Evolutionary conservation across 2,329 filamentous ascomycete species (phyloP).

Genomic region (Nemania sp.): DNA sequence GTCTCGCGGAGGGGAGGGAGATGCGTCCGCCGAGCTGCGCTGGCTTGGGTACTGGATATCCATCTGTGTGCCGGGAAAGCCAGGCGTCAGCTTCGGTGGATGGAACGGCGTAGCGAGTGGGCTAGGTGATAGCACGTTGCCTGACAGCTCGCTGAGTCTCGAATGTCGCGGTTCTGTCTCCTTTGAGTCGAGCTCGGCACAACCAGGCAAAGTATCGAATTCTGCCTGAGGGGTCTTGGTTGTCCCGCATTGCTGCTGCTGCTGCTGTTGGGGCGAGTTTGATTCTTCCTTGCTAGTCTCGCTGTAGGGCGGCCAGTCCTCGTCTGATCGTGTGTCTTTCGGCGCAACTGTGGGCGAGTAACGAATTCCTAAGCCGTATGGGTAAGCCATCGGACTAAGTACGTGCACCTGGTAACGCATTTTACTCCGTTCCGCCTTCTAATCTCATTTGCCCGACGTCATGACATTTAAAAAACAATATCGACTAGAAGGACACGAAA

Average conservation of each 20-base stretch:
- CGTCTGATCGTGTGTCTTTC: neutral
- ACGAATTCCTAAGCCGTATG: neutral
- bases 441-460: no score
- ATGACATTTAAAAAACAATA: no score
- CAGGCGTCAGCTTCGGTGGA: conserved; percentile 28
- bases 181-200: conserved; percentile 30
- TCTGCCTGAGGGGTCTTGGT: neutral
- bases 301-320: conserved; percentile 12
- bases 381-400: conserved; percentile 4
- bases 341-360: neutral
- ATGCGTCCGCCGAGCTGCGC: neutral
- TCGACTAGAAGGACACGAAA: no score
- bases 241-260: no score
- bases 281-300: neutral
- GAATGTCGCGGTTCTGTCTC: no score
- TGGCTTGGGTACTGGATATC: conserved; percentile 2
- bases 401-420: no score
- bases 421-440: no score
- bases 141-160: no score
- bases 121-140: neutral
- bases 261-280: no score
- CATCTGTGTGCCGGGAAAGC: conserved; percentile 23
- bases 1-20: neutral
- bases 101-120: conserved; percentile 10
- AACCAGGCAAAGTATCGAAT: conserved; percentile 15